phyloP scores from a whole-genome alignment of 768 basidiomycete species.

The Amanita rubescens region DNA sequence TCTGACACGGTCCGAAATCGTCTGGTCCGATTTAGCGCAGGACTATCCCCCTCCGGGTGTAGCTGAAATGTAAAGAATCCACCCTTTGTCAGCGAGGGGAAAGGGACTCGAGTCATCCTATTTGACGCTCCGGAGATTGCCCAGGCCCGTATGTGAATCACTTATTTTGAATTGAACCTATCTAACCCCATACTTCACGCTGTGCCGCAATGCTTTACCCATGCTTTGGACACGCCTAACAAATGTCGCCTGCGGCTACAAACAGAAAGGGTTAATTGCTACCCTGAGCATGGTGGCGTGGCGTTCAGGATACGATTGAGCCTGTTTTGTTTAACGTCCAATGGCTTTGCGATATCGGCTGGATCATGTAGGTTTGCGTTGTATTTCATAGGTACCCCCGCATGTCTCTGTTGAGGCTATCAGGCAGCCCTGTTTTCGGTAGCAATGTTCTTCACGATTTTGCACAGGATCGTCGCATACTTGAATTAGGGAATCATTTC shows the following conservation, averaged over 20 bases:
- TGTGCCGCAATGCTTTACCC: constrained; percentile 28
- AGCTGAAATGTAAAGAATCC: constrained; percentile 22
- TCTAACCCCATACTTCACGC: constrained; percentile 14
- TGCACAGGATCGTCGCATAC: constrained; percentile 17
- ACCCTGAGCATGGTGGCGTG: constrained; percentile 30
- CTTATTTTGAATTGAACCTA: background rate
- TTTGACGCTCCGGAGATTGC: constrained; percentile 16
- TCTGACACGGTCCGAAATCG: constrained; percentile 7
- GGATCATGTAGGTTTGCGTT: background rate
- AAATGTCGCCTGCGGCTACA: constrained; percentile 28
- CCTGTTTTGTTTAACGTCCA: background rate
- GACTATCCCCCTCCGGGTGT: constrained; percentile 8
- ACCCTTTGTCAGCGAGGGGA: constrained; percentile 15
- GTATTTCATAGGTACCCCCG: background rate
- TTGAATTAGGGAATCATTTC: background rate
- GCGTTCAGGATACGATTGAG: constrained; percentile 24
- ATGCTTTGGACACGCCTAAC: constrained; percentile 29
- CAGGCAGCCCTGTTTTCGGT: background rate
- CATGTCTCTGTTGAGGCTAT: background rate
- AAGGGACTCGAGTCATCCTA: constrained; percentile 22
- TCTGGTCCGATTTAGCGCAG: constrained; percentile 15
- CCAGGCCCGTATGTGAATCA: constrained; percentile 17
- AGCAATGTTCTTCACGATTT: too few species aligned
- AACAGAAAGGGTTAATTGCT: constrained; percentile 18
- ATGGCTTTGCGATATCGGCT: background rate